Conservation (phyloP, 495 filamentous ascomycete species). For the Hypoxylon subgilvum region DNA sequence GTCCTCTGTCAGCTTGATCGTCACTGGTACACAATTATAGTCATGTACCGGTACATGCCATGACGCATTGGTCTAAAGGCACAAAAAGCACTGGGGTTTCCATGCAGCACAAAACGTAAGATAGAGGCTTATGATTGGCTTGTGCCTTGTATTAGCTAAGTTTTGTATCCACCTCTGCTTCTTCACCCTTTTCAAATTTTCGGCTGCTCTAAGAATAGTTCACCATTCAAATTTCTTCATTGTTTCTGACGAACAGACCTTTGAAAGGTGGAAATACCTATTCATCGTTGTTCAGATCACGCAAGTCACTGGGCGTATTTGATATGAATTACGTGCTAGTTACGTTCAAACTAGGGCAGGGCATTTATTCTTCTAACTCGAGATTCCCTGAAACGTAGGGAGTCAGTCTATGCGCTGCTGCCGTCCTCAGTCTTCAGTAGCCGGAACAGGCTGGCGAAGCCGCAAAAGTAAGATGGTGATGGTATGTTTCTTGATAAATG, state of each 20-base stretch:
- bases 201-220: neutral
- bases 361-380: no score
- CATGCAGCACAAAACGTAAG: no score
- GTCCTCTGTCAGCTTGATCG: neutral
- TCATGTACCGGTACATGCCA: conserved; percentile 23
- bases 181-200: conserved; percentile 18
- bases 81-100: no score
- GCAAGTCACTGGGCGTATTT: no score
- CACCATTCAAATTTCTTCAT: neutral
- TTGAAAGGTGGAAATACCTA: no score
- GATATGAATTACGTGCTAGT: no score
- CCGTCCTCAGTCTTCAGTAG: neutral
- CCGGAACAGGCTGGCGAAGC: neutral
- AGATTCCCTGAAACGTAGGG: no score
- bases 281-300: no score
- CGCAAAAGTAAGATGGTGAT: neutral
- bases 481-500: conserved; percentile 36
- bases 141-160: no score
- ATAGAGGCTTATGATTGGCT: conserved; percentile 8
- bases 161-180: conserved; percentile 20
- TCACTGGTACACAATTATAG: conserved; percentile 1
- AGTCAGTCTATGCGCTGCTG: neutral
- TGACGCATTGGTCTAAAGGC: neutral
- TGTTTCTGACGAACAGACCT: neutral
- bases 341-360: no score